Percentiles rank a stretch among this genome's conserved stretches.
These are phyloP conservation scores for Verticillium longisporum DNA, from an alignment of 2,329 filamentous ascomycete genomes.

Conservation along the genomic window DNA sequence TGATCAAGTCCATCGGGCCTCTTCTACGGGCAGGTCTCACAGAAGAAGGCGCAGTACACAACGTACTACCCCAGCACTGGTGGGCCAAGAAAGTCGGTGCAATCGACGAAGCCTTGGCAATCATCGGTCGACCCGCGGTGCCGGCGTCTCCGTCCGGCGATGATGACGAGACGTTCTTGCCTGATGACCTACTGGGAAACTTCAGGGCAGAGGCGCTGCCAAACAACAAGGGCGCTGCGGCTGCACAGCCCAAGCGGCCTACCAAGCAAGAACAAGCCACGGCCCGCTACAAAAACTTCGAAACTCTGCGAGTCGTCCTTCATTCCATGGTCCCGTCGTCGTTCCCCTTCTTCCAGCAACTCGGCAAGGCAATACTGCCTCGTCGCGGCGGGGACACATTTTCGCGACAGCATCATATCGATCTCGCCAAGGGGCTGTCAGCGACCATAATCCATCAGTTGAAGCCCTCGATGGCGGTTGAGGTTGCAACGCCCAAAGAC, in stretches of 20 bases:
- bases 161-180: neutral
- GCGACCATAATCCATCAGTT: slow-evolving; percentile 64
- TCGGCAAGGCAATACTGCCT: slow-evolving; percentile 75
- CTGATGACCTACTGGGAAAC: neutral
- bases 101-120: slow-evolving; percentile 7
- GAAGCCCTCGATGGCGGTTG: slow-evolving; percentile 33
- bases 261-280: slow-evolving; percentile 35
- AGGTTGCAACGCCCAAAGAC: slow-evolving; percentile 50
- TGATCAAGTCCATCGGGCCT: slow-evolving; percentile 69
- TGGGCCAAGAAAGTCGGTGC: slow-evolving; percentile 14
- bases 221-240: slow-evolving; percentile 10
- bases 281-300: slow-evolving; percentile 63
- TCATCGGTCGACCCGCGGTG: neutral
- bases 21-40: slow-evolving; percentile 75
- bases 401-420: slow-evolving; percentile 44
- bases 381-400: slow-evolving; percentile 65
- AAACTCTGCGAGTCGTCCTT: slow-evolving; percentile 68
- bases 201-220: slow-evolving; percentile 1
- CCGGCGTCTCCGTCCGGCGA: neutral
- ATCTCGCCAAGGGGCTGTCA: slow-evolving; percentile 60
- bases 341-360: slow-evolving; percentile 79
- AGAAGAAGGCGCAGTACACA: slow-evolving; percentile 73
- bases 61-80: slow-evolving; percentile 67
- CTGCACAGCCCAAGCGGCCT: slow-evolving; percentile 24
- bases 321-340: slow-evolving; percentile 72